phyloP scores from a whole-genome alignment of 2,329 filamentous ascomycete genomes.

The Colletotrichum acutatum region DNA sequence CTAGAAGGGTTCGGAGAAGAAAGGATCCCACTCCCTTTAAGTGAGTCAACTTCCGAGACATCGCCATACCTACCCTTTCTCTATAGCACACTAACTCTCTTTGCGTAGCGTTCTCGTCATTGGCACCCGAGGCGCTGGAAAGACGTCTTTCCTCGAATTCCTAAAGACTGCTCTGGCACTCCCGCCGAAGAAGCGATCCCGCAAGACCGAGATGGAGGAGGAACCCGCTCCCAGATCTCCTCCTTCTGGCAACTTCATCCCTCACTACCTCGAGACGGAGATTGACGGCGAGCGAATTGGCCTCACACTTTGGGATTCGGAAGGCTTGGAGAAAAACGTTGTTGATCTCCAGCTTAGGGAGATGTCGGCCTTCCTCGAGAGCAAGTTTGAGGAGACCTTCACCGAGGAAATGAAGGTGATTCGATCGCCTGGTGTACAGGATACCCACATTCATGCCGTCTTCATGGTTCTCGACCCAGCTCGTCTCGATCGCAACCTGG shows the following conservation, averaged over 20 bases:
- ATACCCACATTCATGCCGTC: constrained; percentile 97
- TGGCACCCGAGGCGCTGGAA: constrained; percentile 87
- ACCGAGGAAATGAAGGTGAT: constrained; percentile 97
- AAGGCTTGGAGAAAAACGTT: constrained; percentile 92
- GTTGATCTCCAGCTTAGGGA: constrained; percentile 94
- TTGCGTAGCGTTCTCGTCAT: constrained; percentile 83
- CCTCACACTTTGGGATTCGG: constrained; percentile 95
- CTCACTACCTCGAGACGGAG: constrained; percentile 93
- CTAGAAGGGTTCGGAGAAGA: constrained; percentile 88
- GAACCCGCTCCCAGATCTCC: constrained; percentile 58
- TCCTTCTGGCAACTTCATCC: constrained; percentile 78
- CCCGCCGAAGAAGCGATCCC: constrained; percentile 80
- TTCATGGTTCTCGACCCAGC: constrained; percentile 92
- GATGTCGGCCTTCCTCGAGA: constrained; percentile 92
- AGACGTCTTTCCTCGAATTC: constrained; percentile 97
- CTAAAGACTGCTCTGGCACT: constrained; percentile 87
- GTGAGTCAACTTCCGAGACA: constrained; percentile 67
- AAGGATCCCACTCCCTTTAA: constrained; percentile 99
- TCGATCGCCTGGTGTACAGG: constrained; percentile 89
- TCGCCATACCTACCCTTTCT: neutral
- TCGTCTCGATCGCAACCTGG: constrained; percentile 85
- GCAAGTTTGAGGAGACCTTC: constrained; percentile 98
- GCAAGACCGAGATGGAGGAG: constrained; percentile 60
- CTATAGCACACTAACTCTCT: neutral
- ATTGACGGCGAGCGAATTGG: constrained; percentile 93